Base-by-base conservation (phyloP, 1,139 yeast genomes). In the Pichia sp. region DNA sequence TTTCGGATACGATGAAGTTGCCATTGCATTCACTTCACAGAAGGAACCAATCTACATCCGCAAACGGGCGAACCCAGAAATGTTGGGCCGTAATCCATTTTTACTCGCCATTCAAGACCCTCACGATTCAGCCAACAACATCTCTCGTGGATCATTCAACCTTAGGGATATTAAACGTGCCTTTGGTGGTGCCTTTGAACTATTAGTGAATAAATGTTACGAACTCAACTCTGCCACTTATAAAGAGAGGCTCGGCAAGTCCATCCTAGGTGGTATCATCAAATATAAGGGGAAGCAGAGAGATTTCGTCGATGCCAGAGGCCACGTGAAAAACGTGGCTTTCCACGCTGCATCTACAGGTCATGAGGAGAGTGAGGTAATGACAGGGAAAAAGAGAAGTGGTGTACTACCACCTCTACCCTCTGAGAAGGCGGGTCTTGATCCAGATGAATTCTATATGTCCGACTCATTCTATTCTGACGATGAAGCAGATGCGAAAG, bases 91-190 rank as follows among this genome's bases (percentile, higher is more conserved):
- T 36, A 72, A 69, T 37, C 68, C 78, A 11, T 84, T 84, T 51
- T 60, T 83, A 1, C 62, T 91, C 30, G 81, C 88, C 2, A 84
- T 91, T 27, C 93, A 84, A 55, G 98, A 91, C 53, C 98, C 98
- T 0, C 79, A 84, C 29, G 97, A 88, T 52, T 65, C 77, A 1
- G 49, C 65, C 7, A 93, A 91, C 53, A 93, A 91, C 56, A 81
- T 91, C 33, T 78, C 94, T 28, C 67, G 96, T 46, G 85, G 96
- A 2, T 80, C 94, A 2, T 86, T 77, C 62, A 87, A 88, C 54
- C 63, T 86, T 27, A 64, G 88, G 31, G 88, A 81, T 47, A 71
- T 91, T 42, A 84, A 83, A 51, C 79, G 85, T 49, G 86, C 96
- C 0, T 87, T 91, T 63, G 81, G 83, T 10, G 96, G 96, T 22